Evolutionary conservation across 148 eudicot genomes (phyloP), one percentile per base, ranked within the genome.

Genomic region (Agrostemma githago): DNA sequence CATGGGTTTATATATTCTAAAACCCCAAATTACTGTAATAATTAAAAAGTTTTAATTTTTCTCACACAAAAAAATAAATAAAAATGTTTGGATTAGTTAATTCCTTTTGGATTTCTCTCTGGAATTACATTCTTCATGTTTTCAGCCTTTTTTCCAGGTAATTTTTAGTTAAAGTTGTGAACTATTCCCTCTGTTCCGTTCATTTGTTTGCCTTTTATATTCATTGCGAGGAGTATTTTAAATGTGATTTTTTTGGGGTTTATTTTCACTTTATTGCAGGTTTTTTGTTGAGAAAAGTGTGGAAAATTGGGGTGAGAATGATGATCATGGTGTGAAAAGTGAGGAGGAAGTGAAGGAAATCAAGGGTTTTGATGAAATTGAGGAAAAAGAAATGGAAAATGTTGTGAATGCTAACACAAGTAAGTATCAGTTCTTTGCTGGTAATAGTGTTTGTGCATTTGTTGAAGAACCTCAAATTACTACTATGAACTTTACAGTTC

Each of bases 401-500:
- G 72, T 75, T 40, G 38, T 54, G 10, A 75, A 58, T 76, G 51
- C 79, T 14, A 80, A 60, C 14, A 80, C 89, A 14, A 84, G 83
- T 78, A 91, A 86, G 83, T 89, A 78, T 71, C 82, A 90, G 73
- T 77, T 84, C 63, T 17, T 63, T 57, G 65, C 79, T 39, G 82
- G 83, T 3, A 73, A 86, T 77, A 80, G 86, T 85, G 72, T 85
- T 7, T 77, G 84, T 79, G 88, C 85, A 39, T 85, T 74, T 77
- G 44, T 88, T 42, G 88, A 85, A 76, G 79, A 86, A 66, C 88
- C 97, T 62, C 77, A 3, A 10, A 12, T 86, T 82, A 64, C 71
- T 53, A 54, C 71, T 56, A 70, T 66, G 62, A 87, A 80, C 70
- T 88, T 87, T 77, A 68, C 78, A 54, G 86, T 88, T 62, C 82